Percentiles rank a stretch among this genome's conserved stretches.
Conservation (phyloP, 164 flowering plant species). For the Platanus orientalis region DNA sequence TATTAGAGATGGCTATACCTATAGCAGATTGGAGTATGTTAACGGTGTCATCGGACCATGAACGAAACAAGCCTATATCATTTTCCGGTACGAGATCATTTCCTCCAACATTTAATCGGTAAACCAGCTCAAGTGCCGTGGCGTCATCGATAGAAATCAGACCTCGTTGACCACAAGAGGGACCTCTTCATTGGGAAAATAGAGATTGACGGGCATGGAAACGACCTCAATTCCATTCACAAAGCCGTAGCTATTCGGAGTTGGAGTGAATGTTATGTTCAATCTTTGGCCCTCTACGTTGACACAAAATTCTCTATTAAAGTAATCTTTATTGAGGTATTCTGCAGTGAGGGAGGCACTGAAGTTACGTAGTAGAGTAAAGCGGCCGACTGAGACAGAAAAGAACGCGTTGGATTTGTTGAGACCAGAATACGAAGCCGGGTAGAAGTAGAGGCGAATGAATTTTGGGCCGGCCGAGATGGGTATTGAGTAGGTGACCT, state of each 20-base stretch:
- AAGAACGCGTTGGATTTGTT: background rate
- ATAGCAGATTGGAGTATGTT: too few species aligned
- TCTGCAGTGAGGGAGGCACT: background rate
- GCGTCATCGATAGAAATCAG: background rate
- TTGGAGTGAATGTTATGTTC: background rate
- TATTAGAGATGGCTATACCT: too few species aligned
- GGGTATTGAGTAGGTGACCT: background rate
- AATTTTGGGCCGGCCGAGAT: background rate
- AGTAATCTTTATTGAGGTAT: background rate
- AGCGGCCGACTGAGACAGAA: background rate
- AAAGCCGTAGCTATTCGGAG: background rate
- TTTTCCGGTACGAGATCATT: background rate
- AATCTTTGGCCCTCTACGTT: background rate
- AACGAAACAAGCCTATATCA: background rate
- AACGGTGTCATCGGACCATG: background rate
- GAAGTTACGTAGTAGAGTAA: background rate
- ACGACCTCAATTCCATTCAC: background rate
- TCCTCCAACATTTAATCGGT: too few species aligned
- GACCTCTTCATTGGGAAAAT: background rate
- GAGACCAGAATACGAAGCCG: background rate
- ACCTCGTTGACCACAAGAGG: background rate
- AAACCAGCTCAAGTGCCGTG: too few species aligned
- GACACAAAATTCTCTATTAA: background rate
- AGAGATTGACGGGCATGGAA: background rate
- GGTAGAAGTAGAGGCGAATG: background rate